phyloP scores from a whole-genome alignment of 257 asterid species.

The Coffea canephora region DNA sequence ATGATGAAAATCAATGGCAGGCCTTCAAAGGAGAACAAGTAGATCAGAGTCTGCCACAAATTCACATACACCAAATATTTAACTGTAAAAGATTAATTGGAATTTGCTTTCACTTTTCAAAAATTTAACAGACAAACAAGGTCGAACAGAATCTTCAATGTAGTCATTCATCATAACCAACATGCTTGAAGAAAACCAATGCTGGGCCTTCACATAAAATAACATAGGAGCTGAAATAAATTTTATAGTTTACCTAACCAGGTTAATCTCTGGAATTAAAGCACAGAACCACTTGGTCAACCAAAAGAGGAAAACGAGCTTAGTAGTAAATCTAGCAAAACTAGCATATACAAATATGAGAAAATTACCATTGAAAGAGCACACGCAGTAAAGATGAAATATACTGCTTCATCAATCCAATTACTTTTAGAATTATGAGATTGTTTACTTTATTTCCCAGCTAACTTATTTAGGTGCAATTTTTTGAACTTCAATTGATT shows the following conservation, averaged over 20 bases:
- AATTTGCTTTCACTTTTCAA: not conserved
- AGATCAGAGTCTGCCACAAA: too few species aligned
- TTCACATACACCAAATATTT: slow-evolving; percentile 19
- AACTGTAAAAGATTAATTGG: slow-evolving; percentile 4
- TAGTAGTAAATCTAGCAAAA: not conserved
- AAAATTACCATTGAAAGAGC: not conserved
- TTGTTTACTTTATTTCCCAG: not conserved
- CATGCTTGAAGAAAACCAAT: not conserved
- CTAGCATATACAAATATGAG: not conserved
- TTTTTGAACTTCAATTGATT: not conserved
- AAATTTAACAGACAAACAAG: not conserved
- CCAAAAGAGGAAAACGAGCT: not conserved
- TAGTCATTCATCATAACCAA: not conserved
- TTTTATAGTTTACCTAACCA: not conserved
- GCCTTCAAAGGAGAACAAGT: not conserved
- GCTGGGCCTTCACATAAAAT: not conserved
- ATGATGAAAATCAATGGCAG: not conserved
- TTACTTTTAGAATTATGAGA: not conserved
- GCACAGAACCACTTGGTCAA: not conserved
- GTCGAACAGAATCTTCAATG: not conserved
- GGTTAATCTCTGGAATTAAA: not conserved
- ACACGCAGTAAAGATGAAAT: not conserved
- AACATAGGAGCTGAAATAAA: not conserved
- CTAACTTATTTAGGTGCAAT: not conserved
- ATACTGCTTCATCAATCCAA: not conserved